These are phyloP conservation scores for Saccharomyces kudriavzevii DNA, from an alignment of 805 yeast species.

Conservation along the genomic window DNA sequence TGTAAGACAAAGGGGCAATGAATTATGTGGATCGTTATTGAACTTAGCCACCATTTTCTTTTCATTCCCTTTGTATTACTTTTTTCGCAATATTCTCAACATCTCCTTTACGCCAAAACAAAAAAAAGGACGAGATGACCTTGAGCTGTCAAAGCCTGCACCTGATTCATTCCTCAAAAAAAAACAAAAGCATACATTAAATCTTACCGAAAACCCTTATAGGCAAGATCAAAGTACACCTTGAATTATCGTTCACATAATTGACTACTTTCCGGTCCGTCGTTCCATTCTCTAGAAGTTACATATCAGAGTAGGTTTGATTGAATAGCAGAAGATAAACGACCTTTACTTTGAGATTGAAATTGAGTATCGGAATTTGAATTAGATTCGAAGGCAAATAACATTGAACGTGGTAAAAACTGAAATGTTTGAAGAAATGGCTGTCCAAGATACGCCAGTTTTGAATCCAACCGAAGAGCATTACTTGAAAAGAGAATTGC, in stretches of 20 bases:
- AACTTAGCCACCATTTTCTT: neutral
- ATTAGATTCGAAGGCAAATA: neutral
- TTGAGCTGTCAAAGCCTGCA: neutral
- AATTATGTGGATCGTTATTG: neutral
- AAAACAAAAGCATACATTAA: neutral
- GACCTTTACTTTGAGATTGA: neutral
- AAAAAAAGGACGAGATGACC: neutral
- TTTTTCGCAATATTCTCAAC: neutral
- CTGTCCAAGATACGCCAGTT: neutral
- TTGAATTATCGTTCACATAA: neutral
- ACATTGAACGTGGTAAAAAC: neutral
- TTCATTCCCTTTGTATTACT: neutral
- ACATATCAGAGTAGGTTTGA: neutral
- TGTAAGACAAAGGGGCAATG: no score
- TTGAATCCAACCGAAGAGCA: conserved; percentile 70
- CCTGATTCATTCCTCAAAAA: neutral
- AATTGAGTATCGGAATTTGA: neutral
- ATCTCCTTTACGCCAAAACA: neutral
- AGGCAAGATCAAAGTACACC: neutral
- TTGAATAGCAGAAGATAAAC: neutral
- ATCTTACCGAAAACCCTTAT: neutral
- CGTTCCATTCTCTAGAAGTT: neutral
- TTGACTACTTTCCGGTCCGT: neutral
- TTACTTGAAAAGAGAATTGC: conserved; percentile 73
- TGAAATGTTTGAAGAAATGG: neutral